Base-by-base conservation (phyloP, 805 yeast species). In the Candida nemodendra region DNA sequence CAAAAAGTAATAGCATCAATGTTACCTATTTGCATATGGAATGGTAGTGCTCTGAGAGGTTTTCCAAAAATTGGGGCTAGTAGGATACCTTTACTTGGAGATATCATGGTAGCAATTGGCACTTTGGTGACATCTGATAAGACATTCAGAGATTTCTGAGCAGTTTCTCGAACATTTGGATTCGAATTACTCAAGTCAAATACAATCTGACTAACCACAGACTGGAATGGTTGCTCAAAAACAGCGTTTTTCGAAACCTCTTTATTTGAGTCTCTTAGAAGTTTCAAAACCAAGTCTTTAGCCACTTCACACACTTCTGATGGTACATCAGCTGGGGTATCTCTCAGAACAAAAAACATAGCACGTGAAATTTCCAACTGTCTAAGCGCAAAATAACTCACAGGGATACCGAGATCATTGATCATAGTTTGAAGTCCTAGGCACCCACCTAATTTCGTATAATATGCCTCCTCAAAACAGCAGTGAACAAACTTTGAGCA, bases 21-120 rank as follows among this genome's bases (percentile, higher is more conserved):
- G 59, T 93, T 90, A 25, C 99, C 99, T 39, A 93, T 93, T 64
- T 95, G 99, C 96, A 91, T 93, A 4, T 96, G 93, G 66, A 95
- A 93, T 0, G 99, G 99, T 44, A 93, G 70, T 0, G 99, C 99
- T 46, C 99, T 73, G 41, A 93, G 65, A 0, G 99, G 99, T 57
- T 93, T 93, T 3, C 96, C 96, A 68, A 93, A 95, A 16, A 93
- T 93, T 5, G 99, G 98, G 0, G 95, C 85, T 32, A 93, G 65
- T 19, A 95, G 66, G 18, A 90, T 78, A 32, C 79, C 81, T 51
- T 89, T 87, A 36, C 95, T 90, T 14, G 91, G 90, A 4, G 80
- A 77, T 61, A 95, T 80, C 51, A 95, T 75, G 1, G 80, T 76
- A 1, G 91, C 75, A 30, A 87, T 71, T 1, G 95, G 76, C 11